Base-by-base conservation (phyloP, 2,329 filamentous ascomycete genomes). In the Rhinocladiella similis region DNA sequence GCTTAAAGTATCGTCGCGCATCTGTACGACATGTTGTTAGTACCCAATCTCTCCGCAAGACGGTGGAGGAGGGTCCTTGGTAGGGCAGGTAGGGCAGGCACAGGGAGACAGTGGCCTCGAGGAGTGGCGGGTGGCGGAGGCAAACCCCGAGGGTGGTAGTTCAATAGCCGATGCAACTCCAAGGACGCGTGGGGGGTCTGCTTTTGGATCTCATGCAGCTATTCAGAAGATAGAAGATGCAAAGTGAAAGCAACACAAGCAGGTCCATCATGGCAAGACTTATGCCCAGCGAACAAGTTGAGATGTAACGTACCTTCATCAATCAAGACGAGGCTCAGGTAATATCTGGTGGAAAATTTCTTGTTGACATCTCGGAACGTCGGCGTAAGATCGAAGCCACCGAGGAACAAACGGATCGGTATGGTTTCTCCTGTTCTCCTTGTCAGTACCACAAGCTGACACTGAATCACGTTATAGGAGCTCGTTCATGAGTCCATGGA, bases 361-460 rank as follows among this genome's bases (percentile, higher is more conserved):
- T 99, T 99, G 83, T 99, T 99, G 66, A 99, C 95, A 73, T 99
- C 94, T 61, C 94, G 89, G 83, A 99, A 99, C 12, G 94, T 99
- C 14, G 94, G 94, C 3, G 94, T 99, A 61, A 99, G 77, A 74
- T 99, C 95, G 72, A 99, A 99, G 50, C 94, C 94, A 59, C 94
- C 94, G 9, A 99, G 84, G 84, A 99, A 99, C 53, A 99, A 81
- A 66, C 94, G 84, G 69, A 99, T 99, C 19, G 94, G 94, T 60
- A 99, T 99, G 1, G 94, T 97, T 75, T 90, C 87, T 68, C 87
- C 85, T 86, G 63, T 53, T 20, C 1, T 49, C 39, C 4, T 5
- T 19, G 46, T 64, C 51, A 61, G 49, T n/a, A 52, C 52, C 14
- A n/a, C 27, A 13, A 46, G 47, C 6, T 29, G 43, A 41, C 18